Conservation (phyloP, 768 basidiomycete genomes). For the Rossbeevera mucosa region DNA sequence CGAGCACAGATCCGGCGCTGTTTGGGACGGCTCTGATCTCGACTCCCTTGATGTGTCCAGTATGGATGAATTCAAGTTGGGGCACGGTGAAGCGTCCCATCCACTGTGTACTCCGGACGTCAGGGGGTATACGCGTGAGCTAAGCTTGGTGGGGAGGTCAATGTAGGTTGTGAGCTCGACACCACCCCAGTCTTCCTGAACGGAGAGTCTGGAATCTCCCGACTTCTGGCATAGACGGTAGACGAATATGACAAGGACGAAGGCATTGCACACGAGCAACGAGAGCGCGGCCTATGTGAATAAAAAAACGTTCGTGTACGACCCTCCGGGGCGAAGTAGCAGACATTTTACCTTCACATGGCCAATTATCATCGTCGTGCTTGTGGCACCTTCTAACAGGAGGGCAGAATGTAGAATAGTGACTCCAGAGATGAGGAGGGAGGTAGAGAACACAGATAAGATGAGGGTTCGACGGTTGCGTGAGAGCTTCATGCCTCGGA, state of each 20-base stretch:
- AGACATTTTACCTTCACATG: constrained; percentile 20
- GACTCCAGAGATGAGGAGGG: constrained; percentile 17
- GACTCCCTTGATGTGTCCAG: neutral
- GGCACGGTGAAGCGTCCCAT: neutral
- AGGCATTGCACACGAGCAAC: constrained; percentile 20
- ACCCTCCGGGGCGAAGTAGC: neutral
- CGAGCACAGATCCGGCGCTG: no score
- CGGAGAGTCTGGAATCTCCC: neutral
- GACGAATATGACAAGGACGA: constrained; percentile 16
- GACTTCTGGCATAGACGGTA: constrained; percentile 11
- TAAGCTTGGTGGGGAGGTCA: constrained; percentile 15
- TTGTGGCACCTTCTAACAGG: constrained; percentile 9
- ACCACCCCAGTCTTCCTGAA: neutral
- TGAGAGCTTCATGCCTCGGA: constrained; percentile 15
- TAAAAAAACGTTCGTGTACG: neutral
- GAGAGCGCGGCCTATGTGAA: constrained; percentile 13
- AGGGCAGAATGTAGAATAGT: constrained; percentile 23
- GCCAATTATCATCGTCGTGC: constrained; percentile 12
- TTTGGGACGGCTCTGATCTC: neutral
- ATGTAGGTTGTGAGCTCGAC: constrained; percentile 16
- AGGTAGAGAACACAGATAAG: constrained; percentile 19
- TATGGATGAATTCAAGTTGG: neutral
- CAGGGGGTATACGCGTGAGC: neutral
- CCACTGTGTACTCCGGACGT: neutral
- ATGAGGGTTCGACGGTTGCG: constrained; percentile 18